Conservation (phyloP, 2,329 filamentous ascomycete genomes). For the Cladorrhinum sp. region DNA sequence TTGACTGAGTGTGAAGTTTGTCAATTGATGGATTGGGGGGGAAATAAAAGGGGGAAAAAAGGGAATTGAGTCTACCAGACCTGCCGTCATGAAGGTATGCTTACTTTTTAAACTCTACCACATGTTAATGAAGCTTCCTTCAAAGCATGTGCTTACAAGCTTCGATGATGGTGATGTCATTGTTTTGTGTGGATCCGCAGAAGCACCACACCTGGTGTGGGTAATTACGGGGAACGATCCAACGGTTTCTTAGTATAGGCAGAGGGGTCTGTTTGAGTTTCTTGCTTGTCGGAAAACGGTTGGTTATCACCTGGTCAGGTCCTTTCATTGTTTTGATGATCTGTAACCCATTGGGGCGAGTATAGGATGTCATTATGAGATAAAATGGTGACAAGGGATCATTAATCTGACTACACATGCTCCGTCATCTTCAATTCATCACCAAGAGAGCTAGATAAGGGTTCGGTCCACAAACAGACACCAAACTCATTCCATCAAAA, state of each 20-base stretch:
- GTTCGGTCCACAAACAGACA: background rate
- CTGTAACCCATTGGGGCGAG: background rate
- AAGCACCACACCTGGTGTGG: background rate
- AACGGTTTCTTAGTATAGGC: background rate
- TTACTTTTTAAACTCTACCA: background rate
- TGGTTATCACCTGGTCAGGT: background rate
- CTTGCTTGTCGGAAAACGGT: background rate
- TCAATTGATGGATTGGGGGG: no score
- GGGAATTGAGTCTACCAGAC: background rate
- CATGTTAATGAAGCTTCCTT: background rate
- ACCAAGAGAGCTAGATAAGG: no score
- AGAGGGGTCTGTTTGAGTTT: background rate
- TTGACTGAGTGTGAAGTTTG: background rate
- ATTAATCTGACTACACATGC: no score
- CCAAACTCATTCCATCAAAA: background rate
- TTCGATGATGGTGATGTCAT: conserved; percentile 21
- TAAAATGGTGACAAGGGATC: background rate
- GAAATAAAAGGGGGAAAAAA: background rate
- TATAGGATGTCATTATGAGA: background rate
- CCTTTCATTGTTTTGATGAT: background rate
- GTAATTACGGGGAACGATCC: background rate
- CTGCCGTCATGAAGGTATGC: background rate
- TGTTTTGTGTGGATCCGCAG: background rate
- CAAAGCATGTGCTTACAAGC: background rate
- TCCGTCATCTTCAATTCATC: background rate